Evolutionary conservation across 371 early-diverging fungal genomes (phyloP).

Genomic region (Circinella umbellata): DNA sequence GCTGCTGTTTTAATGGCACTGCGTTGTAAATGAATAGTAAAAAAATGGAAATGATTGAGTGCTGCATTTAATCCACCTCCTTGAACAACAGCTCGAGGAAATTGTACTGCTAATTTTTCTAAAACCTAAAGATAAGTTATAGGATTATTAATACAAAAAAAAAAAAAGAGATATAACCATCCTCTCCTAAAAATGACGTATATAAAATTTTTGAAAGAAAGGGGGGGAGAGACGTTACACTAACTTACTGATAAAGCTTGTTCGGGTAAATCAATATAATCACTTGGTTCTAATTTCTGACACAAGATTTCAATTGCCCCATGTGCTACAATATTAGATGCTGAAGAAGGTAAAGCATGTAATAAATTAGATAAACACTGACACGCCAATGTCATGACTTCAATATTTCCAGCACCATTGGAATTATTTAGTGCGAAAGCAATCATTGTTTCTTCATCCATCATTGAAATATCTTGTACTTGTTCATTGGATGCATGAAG

Average conservation of each 20-base stretch:
- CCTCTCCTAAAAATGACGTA: no score
- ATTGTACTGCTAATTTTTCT: conserved; percentile 73
- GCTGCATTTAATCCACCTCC: conserved; percentile 78
- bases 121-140: conserved; percentile 51
- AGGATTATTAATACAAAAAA: background rate
- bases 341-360: conserved; percentile 79
- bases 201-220: no score
- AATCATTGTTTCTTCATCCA: conserved; percentile 45
- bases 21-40: conserved; percentile 81
- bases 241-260: conserved; percentile 68
- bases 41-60: conserved; percentile 87
- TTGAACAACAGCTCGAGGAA: conserved; percentile 70
- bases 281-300: conserved; percentile 74
- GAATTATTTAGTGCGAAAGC: conserved; percentile 35
- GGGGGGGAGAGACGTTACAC: no score
- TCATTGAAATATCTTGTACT: conserved; percentile 15
- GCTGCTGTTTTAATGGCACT: conserved; percentile 78
- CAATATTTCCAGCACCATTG: conserved; percentile 54
- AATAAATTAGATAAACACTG: conserved; percentile 86
- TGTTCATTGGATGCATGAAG: conserved; percentile 45
- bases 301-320: conserved; percentile 75
- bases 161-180: background rate
- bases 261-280: conserved; percentile 91
- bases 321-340: conserved; percentile 60
- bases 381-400: conserved; percentile 74